Conservation (phyloP, 768 basidiomycete species). For the Rhodotorula diobovata region DNA sequence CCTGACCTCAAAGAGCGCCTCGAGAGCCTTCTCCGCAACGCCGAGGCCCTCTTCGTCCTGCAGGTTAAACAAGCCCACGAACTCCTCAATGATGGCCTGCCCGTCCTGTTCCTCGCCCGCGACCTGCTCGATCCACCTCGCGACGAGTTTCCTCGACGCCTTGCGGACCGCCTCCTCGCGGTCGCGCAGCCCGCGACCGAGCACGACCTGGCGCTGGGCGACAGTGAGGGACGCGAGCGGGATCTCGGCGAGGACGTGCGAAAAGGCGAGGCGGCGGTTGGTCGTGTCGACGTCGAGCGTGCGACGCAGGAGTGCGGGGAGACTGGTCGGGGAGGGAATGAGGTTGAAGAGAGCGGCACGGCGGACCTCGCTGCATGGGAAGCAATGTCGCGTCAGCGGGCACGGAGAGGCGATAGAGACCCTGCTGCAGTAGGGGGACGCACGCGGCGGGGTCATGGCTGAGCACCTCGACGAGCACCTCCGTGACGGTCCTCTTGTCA, state of each 20-base stretch:
- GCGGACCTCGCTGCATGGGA: conserved; percentile 69
- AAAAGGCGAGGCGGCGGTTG: conserved; percentile 70
- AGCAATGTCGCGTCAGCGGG: background rate
- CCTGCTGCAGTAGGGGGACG: conserved; percentile 44
- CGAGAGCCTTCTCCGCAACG: conserved; percentile 68
- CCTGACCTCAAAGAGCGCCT: conserved; percentile 64
- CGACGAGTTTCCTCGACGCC: conserved; percentile 68
- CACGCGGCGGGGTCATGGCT: conserved; percentile 71
- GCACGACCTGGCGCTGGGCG: conserved; percentile 68
- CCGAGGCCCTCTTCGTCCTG: conserved; percentile 46
- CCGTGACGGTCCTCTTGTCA: conserved; percentile 51
- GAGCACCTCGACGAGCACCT: conserved; percentile 65
- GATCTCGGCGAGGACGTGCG: conserved; percentile 59
- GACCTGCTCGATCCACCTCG: conserved; percentile 59
- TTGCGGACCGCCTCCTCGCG: conserved; percentile 67
- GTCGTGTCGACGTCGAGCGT: conserved; percentile 72
- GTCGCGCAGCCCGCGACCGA: conserved; percentile 79
- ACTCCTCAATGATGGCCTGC: conserved; percentile 51
- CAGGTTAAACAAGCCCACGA: conserved; percentile 45
- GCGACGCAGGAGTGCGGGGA: conserved; percentile 66
- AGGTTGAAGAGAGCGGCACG: conserved; percentile 70
- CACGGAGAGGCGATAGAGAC: background rate
- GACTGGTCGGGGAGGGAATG: conserved; percentile 55
- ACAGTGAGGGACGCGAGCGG: conserved; percentile 62
- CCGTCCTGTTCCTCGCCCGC: conserved; percentile 29